Base-by-base conservation (phyloP, 352 stramenopile genomes). In the Proteromonas lacertae region DNA sequence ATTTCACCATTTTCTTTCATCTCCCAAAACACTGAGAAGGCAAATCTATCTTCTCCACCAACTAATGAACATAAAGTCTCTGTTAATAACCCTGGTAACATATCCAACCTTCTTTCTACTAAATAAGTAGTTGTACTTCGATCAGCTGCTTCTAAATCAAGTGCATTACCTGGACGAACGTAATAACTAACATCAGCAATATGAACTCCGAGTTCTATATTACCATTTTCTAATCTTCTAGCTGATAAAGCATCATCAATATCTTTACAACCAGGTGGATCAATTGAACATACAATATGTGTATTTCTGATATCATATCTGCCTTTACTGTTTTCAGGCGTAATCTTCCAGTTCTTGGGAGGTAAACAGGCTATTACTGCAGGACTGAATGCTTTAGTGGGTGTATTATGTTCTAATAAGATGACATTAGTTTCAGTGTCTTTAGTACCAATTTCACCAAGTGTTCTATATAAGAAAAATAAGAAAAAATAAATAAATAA, bases 131-230 rank as follows among this genome's bases (percentile, higher is more conserved):
- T 92, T 12, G 82, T 95, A 13, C 53, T 68, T 36, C 68, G 50
- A 46, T 64, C 60, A 10, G 57, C 13, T 4, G 31, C 31, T 16
- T 40, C 25, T 32, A 44, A 87, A 46, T 98, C 86, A 14, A 98
- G 62, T 5, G 81, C 57, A 20, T 57, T 79, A 14, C 69, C 78
- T 10, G 78, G 59, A 19, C 68, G 59, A 17, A 96, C 81, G 53
- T 95, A 98, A 52, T 96, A 75, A 35, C 78, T 92, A 6, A 98
- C 86, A 50, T 98, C 86, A 2, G 86, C 83, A 57, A 98, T 98
- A 50, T 96, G 83, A 12, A 97, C 81, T 9, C 82, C 82, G 4
- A 92, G 62, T 35, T 92, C 42, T 5, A 50, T 69, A 31, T 76
- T 76, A 22, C 78, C 81, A 51, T 93, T 92, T 4, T 66, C 58